phyloP scores from a whole-genome alignment of 1,284 basidiomycete species.

The Fomitopsis schrenkii region DNA sequence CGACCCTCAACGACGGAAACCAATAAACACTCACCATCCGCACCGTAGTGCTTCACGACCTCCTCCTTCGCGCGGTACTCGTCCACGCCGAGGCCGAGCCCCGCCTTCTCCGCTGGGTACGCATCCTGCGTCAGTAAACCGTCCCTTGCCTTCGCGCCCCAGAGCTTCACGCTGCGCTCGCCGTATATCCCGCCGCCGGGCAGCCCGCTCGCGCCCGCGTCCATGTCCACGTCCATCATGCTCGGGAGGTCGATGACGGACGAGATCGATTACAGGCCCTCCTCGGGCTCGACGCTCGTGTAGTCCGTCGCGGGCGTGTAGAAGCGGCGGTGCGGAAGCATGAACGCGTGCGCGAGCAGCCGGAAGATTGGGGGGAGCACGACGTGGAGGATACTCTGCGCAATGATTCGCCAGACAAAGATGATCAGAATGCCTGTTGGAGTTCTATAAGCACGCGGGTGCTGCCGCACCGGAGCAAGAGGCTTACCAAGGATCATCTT shows the following conservation, averaged over 20 bases:
- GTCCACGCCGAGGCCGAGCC: constrained; percentile 20
- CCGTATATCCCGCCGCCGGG: constrained; percentile 14
- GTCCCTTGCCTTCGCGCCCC: constrained; percentile 6
- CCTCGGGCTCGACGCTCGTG: constrained; percentile 56
- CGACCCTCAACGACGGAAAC: neutral
- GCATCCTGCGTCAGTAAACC: constrained; percentile 5
- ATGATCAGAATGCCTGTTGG: constrained; percentile 57
- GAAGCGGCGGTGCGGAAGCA: constrained; percentile 74
- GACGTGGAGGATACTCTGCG: constrained; percentile 71
- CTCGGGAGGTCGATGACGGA: constrained; percentile 79
- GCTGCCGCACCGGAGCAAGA: neutral
- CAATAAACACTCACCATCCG: constrained; percentile 61
- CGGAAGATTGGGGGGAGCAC: constrained; percentile 83
- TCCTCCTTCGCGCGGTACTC: constrained; percentile 26
- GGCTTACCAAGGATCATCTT: constrained; percentile 59
- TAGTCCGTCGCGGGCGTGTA: constrained; percentile 91
- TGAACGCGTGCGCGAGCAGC: constrained; percentile 54
- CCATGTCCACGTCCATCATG: constrained; percentile 31
- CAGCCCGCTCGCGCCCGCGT: constrained; percentile 19
- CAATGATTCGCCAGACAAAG: constrained; percentile 82
- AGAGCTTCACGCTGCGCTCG: constrained; percentile 12
- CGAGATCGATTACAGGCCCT: constrained; percentile 70
- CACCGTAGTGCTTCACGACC: constrained; percentile 74
- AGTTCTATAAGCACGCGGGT: neutral
- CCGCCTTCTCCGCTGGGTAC: constrained; percentile 27